These are phyloP conservation scores for Stylonectria norvegica DNA, from an alignment of 2,329 filamentous ascomycete genomes.

Conservation along the genomic window DNA sequence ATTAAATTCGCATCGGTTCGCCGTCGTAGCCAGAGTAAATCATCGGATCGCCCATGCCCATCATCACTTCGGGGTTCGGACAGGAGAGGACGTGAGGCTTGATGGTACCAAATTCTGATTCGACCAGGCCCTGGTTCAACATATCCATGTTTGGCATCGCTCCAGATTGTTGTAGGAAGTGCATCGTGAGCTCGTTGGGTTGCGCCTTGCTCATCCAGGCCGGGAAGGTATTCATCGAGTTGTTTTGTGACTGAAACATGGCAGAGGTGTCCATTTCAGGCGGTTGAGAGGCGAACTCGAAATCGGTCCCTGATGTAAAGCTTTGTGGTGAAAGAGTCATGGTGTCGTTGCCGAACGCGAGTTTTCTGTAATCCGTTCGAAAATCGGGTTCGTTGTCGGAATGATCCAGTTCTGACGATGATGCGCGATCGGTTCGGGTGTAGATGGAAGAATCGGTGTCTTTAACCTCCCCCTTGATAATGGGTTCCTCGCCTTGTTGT, in stretches of 20 bases:
- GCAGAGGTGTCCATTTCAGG: constrained; percentile 32
- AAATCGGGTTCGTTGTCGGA: constrained; percentile 56
- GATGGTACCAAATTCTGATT: constrained; percentile 51
- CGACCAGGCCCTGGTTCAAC: constrained; percentile 49
- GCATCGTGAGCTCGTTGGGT: constrained; percentile 32
- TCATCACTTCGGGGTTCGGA: constrained; percentile 53
- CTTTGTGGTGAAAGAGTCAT: constrained; percentile 54
- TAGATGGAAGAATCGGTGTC: constrained; percentile 23
- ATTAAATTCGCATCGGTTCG: constrained; percentile 32
- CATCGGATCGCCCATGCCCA: constrained; percentile 57
- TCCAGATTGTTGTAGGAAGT: constrained; percentile 42
- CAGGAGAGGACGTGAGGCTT: constrained; percentile 54
- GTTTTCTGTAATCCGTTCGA: constrained; percentile 51
- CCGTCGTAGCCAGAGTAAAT: constrained; percentile 53
- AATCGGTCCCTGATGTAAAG: constrained; percentile 39
- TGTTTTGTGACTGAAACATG: constrained; percentile 36
- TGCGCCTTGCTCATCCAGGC: constrained; percentile 32
- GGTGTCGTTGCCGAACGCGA: constrained; percentile 41
- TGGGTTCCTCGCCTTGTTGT: constrained; percentile 39
- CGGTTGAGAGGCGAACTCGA: constrained; percentile 34
- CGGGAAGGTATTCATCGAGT: constrained; percentile 32
- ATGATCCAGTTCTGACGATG: constrained; percentile 53
- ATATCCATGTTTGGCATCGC: constrained; percentile 44
- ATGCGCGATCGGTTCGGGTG: constrained; percentile 45
- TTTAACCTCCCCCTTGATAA: constrained; percentile 26